These are phyloP conservation scores for Cafeteria roenbergensis DNA, from an alignment of 108 stramenopile species.

Conservation along the genomic window DNA sequence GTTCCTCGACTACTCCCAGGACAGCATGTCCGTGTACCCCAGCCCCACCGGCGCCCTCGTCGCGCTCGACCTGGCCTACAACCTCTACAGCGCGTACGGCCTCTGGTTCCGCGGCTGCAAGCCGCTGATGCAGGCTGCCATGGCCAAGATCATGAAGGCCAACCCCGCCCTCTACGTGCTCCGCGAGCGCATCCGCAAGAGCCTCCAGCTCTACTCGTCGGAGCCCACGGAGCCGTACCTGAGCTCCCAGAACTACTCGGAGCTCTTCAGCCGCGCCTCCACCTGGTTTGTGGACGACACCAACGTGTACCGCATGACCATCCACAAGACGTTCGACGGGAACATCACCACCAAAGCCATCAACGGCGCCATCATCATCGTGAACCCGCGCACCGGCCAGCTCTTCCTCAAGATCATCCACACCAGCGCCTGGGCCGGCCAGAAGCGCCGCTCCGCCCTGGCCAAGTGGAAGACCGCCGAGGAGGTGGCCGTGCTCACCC, in stretches of 20 bases:
- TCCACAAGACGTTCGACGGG: conserved; percentile 98
- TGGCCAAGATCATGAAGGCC: conserved; percentile 98
- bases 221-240: conserved; percentile 98
- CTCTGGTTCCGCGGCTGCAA: conserved; percentile 96
- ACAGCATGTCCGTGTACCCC: conserved; percentile 98
- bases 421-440: conserved; percentile 97
- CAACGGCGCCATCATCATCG: conserved; percentile 98
- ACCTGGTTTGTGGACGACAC: conserved; percentile 99
- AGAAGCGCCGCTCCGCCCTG: conserved; percentile 93
- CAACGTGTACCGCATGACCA: conserved; percentile 95
- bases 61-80: conserved; percentile 90
- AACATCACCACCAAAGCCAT: conserved; percentile 97
- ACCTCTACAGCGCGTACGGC: conserved; percentile 84
- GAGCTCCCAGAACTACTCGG: conserved; percentile 93
- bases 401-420: conserved; percentile 97
- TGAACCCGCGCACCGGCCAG: conserved; percentile 94
- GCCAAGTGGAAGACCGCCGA: conserved; percentile 99
- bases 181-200: conserved; percentile 95
- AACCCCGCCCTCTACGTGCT: conserved; percentile 98
- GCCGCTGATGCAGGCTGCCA: conserved; percentile 90
- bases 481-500: conserved; percentile 92
- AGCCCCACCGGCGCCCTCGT: conserved; percentile 90
- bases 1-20: conserved; percentile 98
- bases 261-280: conserved; percentile 91
- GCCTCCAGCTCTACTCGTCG: conserved; percentile 90